Evolutionary conservation across 2,329 filamentous ascomycete genomes (phyloP).

Genomic region (Graphilbum sp.): DNA sequence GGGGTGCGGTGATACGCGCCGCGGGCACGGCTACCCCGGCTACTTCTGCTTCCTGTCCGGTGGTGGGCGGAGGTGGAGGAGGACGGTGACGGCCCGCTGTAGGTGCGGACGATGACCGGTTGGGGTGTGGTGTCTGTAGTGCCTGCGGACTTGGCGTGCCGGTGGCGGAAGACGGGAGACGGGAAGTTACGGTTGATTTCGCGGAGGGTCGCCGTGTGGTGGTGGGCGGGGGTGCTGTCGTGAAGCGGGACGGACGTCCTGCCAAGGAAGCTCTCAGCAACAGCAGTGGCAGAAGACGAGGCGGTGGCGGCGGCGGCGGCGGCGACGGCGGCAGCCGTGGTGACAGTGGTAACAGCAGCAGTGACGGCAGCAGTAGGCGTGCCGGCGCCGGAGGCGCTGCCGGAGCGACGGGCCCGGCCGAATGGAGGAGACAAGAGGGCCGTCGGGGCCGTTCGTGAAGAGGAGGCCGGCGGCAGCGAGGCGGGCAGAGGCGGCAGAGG

Average conservation of each 20-base stretch:
- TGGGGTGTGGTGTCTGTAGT: conserved; percentile 43
- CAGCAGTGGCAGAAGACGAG: background rate
- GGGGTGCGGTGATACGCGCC: conserved; percentile 16
- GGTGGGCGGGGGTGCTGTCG: conserved; percentile 35
- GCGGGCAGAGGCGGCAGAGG: background rate
- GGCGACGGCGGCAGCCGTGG: conserved; percentile 16
- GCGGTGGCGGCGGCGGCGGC: background rate
- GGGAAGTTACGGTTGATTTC: conserved; percentile 43
- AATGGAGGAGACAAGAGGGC: background rate
- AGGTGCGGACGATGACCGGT: conserved; percentile 49
- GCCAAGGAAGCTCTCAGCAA: conserved; percentile 23
- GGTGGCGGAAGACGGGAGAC: conserved; percentile 27
- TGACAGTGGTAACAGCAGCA: conserved; percentile 10
- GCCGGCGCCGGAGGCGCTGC: background rate
- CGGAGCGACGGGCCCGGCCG: background rate
- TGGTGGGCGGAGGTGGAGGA: conserved; percentile 10
- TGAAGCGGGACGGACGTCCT: conserved; percentile 39
- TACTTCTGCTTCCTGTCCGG: conserved; percentile 14
- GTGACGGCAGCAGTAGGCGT: conserved; percentile 3
- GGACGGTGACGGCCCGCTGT: conserved; percentile 29
- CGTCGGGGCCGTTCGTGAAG: background rate
- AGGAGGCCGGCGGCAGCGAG: background rate
- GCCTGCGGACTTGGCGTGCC: conserved; percentile 38
- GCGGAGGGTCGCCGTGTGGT: conserved; percentile 42
- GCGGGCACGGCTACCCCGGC: conserved; percentile 12